phyloP scores from a whole-genome alignment of 345 rosid genomes.

The Theobroma cacao region DNA sequence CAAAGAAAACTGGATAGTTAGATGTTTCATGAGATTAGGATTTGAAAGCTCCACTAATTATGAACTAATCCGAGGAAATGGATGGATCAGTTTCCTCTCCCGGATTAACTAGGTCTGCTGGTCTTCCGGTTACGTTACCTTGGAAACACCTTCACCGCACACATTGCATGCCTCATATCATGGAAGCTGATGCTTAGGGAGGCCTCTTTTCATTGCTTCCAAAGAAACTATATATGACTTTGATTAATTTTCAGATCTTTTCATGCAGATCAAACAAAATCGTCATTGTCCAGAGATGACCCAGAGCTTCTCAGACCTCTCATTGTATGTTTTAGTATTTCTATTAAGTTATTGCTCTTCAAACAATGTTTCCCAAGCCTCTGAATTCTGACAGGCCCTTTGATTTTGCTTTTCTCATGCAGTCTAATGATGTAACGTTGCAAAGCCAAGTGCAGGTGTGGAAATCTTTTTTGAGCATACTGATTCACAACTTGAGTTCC shows the following conservation, averaged over 20 bases:
- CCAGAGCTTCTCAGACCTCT: constrained; percentile 34
- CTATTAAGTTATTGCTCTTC: neutral
- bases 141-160: neutral
- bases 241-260: neutral
- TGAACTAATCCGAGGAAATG: neutral
- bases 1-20: neutral
- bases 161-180: neutral
- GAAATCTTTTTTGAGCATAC: neutral
- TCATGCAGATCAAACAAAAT: constrained; percentile 25
- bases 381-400: neutral
- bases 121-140: neutral
- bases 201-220: neutral
- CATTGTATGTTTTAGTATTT: constrained; percentile 29
- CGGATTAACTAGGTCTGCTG: neutral
- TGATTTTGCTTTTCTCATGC: constrained; percentile 5
- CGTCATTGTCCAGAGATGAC: constrained; percentile 15
- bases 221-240: neutral
- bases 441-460: constrained; percentile 21
- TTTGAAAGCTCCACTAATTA: neutral
- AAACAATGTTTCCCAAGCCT: neutral
- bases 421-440: constrained; percentile 17
- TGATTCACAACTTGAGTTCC: neutral
- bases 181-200: neutral
- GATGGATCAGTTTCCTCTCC: neutral
- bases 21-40: neutral